Evolutionary conservation across 257 asterid species (phyloP).

Genomic region (Cruciata laevipes): DNA sequence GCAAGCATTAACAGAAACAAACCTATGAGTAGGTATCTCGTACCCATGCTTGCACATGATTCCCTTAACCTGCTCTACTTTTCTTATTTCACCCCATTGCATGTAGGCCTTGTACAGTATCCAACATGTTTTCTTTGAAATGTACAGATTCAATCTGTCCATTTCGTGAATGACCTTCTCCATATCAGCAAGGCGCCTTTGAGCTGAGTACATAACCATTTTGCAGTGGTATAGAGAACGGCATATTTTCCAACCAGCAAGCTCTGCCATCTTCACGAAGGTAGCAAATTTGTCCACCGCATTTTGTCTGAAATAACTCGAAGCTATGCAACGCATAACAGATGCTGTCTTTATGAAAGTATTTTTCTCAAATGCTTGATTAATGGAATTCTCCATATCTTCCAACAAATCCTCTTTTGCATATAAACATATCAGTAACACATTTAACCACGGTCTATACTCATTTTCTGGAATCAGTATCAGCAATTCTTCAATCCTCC

Average conservation of each 20-base stretch:
- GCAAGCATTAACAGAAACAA: not conserved
- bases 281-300: conserved; percentile 68
- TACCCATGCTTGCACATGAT: conserved; percentile 65
- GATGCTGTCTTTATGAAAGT: conserved; percentile 30
- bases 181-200: conserved; percentile 75
- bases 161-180: conserved; percentile 71
- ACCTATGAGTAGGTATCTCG: conserved; percentile 24
- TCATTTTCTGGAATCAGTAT: conserved; percentile 46
- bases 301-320: conserved; percentile 62
- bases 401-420: conserved; percentile 66
- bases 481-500: conserved; percentile 53
- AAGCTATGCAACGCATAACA: conserved; percentile 48
- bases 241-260: conserved; percentile 68
- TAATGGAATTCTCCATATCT: conserved; percentile 55
- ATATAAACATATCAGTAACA: conserved; percentile 53
- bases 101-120: conserved; percentile 49
- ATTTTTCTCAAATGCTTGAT: conserved; percentile 53
- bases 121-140: conserved; percentile 54
- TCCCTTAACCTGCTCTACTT: conserved; percentile 58
- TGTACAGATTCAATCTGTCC: conserved; percentile 43
- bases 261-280: conserved; percentile 53
- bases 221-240: conserved; percentile 76
- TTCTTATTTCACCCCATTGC: conserved; percentile 40
- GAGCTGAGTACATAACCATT: conserved; percentile 70
- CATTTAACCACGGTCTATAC: conserved; percentile 66